A percentile compares a stretch with the other conserved stretches of the same genome.
Conservation (phyloP, 192 early-diverging fungal genomes). For the Thamnidium elegans region DNA sequence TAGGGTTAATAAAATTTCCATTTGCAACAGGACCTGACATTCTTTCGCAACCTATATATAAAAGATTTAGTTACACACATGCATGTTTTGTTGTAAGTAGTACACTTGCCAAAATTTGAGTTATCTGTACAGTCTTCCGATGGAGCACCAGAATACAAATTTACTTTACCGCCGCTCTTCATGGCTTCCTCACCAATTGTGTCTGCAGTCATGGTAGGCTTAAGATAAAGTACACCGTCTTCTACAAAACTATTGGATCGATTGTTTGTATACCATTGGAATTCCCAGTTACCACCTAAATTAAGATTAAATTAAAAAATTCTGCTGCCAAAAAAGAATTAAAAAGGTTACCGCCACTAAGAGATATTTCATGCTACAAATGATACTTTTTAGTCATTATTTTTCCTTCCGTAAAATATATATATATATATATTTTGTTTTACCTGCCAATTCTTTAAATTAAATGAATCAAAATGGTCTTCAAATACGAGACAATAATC, state of each 20-base stretch:
- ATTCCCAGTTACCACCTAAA: conserved; percentile 35
- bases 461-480: conserved; percentile 30
- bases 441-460: conserved; percentile 35
- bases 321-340: neutral
- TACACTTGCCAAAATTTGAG: conserved; percentile 22
- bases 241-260: conserved; percentile 57
- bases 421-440: neutral
- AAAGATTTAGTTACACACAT: neutral
- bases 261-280: conserved; percentile 40
- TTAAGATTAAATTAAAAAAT: neutral
- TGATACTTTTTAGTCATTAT: neutral
- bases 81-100: neutral
- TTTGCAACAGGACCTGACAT: conserved; percentile 42
- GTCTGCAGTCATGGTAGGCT: conserved; percentile 56
- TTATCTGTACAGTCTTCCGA: conserved; percentile 29
- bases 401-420: neutral
- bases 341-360: conserved; percentile 22
- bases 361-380: conserved; percentile 32
- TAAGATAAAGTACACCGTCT: conserved; percentile 57
- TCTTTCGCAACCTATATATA: conserved; percentile 39
- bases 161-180: conserved; percentile 36
- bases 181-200: conserved; percentile 46
- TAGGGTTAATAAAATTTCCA: conserved; percentile 56
- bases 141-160: conserved; percentile 31
- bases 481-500: conserved; percentile 32